Evolutionary conservation across 305 asterid genomes (phyloP), one percentile per base, ranked within the genome.

Genomic region (Andrographis paniculata): DNA sequence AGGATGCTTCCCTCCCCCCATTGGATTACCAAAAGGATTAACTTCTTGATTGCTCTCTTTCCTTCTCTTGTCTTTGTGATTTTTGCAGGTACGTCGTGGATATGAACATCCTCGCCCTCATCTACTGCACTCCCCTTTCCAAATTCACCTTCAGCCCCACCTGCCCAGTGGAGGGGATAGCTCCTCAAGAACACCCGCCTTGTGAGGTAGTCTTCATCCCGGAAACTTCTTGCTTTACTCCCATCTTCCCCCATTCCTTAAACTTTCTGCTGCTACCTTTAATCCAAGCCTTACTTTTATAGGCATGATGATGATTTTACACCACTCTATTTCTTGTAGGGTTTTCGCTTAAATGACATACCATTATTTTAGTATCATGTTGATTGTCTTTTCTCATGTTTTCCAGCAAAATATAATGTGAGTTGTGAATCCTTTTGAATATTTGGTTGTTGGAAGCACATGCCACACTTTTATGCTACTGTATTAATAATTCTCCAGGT

Each of bases 141-240:
- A 24, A 8, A 24, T 24, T 73, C 72, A 2, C 45, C 70, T 0
- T 45, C 3, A 0, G 67, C 78, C 75, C 79, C 70, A 0, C 45
- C 3, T 0, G 67, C 78, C 75, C 79, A 70, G 52, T 69, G 82
- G 61, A 87, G 91, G n/a, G 94, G 96, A 57, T 87, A 87, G 66
- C 96, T 87, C 74, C 96, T 80, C 65, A 80, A 43, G 76, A 87
- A 87, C 31, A 83, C 89, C 68, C 94, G 72, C 53, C 94, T 78
- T 8, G 75, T 76, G 60, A 61, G 78, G 79, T 87, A 80, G 55
- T 79, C 95, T 64, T 82, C 92, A 20, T 82, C 9, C 5, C 94
- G 75, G 33, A 86, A 86, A 54, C 94, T 79, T 48, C 73, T 65
- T 23, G 88, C 68, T 65, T 71, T 73, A 79, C 62, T n/a, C 30